A percentile compares a stretch with the other conserved stretches of the same genome.
Conservation (phyloP, 306 rosid genomes). For the Mucuna pruriens region DNA sequence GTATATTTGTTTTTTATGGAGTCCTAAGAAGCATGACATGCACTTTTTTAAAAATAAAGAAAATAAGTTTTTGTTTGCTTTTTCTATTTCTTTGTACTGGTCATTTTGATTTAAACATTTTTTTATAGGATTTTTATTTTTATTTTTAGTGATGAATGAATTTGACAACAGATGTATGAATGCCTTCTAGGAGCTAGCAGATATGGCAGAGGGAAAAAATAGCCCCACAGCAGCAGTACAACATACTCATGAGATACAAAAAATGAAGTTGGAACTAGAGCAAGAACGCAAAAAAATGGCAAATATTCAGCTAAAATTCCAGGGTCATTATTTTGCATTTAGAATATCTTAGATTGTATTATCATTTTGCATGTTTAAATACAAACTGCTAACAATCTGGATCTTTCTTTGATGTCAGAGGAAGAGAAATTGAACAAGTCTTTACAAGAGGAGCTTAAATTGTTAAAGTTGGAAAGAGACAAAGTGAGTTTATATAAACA, state of each 20-base stretch:
- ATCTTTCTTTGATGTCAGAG: constrained; percentile 55
- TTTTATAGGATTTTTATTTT: constrained; percentile 35
- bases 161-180: constrained; percentile 98
- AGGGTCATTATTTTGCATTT: constrained; percentile 53
- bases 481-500: constrained; percentile 60
- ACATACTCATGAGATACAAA: constrained; percentile 58
- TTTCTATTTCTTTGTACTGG: background rate
- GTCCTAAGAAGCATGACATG: constrained; percentile 5
- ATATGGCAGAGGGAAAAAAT: constrained; percentile 62
- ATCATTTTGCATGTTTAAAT: constrained; percentile 10
- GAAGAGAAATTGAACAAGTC: constrained; percentile 73
- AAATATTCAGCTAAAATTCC: constrained; percentile 54
- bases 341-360: constrained; percentile 25
- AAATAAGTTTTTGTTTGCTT: background rate
- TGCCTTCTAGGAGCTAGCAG: constrained; percentile 99
- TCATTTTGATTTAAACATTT: constrained; percentile 16
- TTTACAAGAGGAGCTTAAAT: constrained; percentile 75
- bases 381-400: constrained; percentile 22
- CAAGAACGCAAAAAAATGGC: constrained; percentile 60
- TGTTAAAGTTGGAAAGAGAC: constrained; percentile 61
- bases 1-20: background rate
- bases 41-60: background rate
- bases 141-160: constrained; percentile 77
- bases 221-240: constrained; percentile 50
- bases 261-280: constrained; percentile 69